A percentile compares a stretch with the other conserved stretches of the same genome.
Conservation (phyloP, 139 green algal species). For the Chlamydomonas sp. region DNA sequence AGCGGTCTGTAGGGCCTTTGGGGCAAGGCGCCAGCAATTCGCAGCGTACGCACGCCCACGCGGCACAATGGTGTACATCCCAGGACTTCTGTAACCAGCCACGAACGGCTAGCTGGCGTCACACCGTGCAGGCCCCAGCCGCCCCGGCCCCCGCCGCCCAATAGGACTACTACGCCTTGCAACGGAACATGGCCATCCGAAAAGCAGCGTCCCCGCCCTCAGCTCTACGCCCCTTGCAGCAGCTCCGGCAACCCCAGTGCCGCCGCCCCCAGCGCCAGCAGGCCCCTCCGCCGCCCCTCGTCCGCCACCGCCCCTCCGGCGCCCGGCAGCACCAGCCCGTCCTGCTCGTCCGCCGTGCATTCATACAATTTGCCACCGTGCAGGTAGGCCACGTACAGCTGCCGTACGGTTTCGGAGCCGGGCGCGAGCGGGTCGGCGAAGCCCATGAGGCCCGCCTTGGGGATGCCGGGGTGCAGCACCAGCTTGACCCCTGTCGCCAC, state of each 20-base stretch:
- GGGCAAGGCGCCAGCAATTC: too few species aligned
- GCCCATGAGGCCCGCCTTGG: slow-evolving; percentile 66
- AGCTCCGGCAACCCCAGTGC: not conserved
- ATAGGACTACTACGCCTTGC: too few species aligned
- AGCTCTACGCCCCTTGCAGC: not conserved
- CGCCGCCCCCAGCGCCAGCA: slow-evolving; percentile 34
- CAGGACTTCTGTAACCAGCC: too few species aligned
- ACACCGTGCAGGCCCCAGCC: too few species aligned
- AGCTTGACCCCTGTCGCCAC: slow-evolving; percentile 47
- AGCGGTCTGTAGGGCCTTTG: too few species aligned
- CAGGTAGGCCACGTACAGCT: slow-evolving; percentile 57
- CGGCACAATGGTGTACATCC: not conserved
- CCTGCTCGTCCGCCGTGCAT: slow-evolving; percentile 45
- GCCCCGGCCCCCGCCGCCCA: too few species aligned
- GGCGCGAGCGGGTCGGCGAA: slow-evolving; percentile 56
- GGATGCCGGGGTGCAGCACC: slow-evolving; percentile 51
- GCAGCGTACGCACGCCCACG: too few species aligned
- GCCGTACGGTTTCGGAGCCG: slow-evolving; percentile 7
- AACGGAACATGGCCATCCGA: too few species aligned
- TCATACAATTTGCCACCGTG: slow-evolving; percentile 47
- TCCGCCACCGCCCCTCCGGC: slow-evolving; percentile 22
- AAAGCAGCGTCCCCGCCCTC: too few species aligned
- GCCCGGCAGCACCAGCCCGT: slow-evolving; percentile 44
- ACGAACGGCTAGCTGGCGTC: too few species aligned
- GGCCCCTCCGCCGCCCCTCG: not conserved